Evolutionary conservation across 257 asterid genomes (phyloP), one percentile per base, ranked within the genome.

Genomic region (Solanum sejunctum): DNA sequence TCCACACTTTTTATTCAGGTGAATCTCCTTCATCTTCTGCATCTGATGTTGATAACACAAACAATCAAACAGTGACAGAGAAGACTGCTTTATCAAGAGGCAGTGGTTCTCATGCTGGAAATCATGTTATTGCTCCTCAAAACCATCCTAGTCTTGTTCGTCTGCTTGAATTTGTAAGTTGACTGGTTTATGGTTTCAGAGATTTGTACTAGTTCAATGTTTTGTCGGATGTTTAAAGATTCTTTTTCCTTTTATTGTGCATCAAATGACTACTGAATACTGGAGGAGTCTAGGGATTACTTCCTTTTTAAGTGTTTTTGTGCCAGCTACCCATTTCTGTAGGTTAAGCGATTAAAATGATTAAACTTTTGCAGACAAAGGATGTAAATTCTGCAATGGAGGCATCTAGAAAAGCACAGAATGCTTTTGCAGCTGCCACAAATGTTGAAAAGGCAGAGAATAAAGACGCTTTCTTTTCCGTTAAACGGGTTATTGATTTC

Each of bases 11-110:
- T 75, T 86, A 39, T 85, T 86, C 88, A 96, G 98, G 97, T 75
- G 98, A 96, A 91, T 96, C 98, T 87, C 98, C 98, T 54, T 95
- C 97, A 84, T 96, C 98, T 81, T 96, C 98, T 85, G 98, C 96
- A 85, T 96, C 98, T 80, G 98, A 93, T 83, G 89, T 95, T 89
- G 99, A 95, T 86, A 95, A 93, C 93, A 92, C 93, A 45, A 93
- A 95, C 90, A 89, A 92, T 88, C 93, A 89, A 86, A 93, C 91
- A 81, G 86, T 89, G 85, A 88, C 80, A 52, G 98, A 95, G 63
- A 91, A 89, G 91, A 85, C 92, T 79, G 84, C 91, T 83, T 87
- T 90, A 87, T 86, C 93, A 61, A 93, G 92, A 90, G 92, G 90
- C 89, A 87, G 86, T 86, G 95, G 88, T 87, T 81, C 94, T 87